Evolutionary conservation across 768 basidiomycete species (phyloP), one percentile per base, ranked within the genome.

Genomic region (Russula sp.): DNA sequence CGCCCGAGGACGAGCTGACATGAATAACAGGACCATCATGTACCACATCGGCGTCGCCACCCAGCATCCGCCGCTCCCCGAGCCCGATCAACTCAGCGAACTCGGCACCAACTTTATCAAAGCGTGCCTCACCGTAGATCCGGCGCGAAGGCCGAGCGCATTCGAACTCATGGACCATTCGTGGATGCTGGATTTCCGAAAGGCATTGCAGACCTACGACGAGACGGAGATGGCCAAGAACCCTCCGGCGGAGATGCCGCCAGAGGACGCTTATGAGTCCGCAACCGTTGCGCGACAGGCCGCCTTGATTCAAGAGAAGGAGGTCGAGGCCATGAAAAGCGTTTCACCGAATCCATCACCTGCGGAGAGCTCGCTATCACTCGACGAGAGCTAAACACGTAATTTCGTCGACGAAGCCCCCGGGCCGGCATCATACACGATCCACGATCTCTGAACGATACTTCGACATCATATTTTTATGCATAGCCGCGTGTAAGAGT

Each of bases 1-100:
- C 13, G 49, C 45, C 52, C 20, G 35, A 27, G 59, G 11, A 40
- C 47, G 4, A 49, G 59, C 65, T 57, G 27, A 40, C 56, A 32
- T 1, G 32, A 35, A 14, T 53, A 16, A 2, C 69, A 96, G 95
- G 95, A 95, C 96, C n/a, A 96, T 98, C 76, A 98, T 98, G 96
- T 98, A 96, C 79, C 94, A 96, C 72, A 97, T 98, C 61, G 96
- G 96, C 50, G 92, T 97, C 50, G 91, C 95, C 7, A 96, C 94
- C 3, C 90, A 98, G 69, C 94, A 97, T 70, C 97, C 97, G 18
- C 95, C 94, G 8, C 77, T 99, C 14, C 97, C 97, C 4, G 94
- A 98, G 68, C 82, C 90, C 8, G 86, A 85, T 54, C 91, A 98
- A 75, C 84, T 98, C 34, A 89, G 91, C 70, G 86, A 87, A 45